Base-by-base conservation (phyloP, 768 basidiomycete genomes). In the Trametes punicea region DNA sequence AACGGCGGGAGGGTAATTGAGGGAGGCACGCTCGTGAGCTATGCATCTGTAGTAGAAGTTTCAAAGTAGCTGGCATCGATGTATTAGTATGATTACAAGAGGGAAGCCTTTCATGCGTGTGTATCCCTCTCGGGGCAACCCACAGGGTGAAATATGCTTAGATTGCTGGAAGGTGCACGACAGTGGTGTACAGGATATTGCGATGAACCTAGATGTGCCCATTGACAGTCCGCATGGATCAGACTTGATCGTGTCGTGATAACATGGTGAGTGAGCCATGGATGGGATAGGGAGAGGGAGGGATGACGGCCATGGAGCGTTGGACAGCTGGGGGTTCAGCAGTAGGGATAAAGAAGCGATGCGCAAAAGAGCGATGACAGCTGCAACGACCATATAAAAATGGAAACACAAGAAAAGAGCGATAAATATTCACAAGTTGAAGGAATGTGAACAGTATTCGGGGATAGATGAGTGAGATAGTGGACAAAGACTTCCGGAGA, bases 381-480 rank as follows among this genome's bases (percentile, higher is more conserved):
- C 4, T 31, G n/a, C 33, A 8, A 42, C 23, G 36, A 55, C 44
- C 26, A 55, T 21, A 30, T n/a, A n/a, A 42, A 23, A 13, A 10
- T n/a, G 34, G 6, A 33, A 20, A 31, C 18, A 50, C 23, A 46
- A 33, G 38, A 53, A 29, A 57, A 53, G 61, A 66, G 55, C 31
- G 56, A 63, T 63, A 62, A 50, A 62, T 63, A 61, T 60, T 31
- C 25, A 63, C 58, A 63, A 51, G 13, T 36, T 34, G 51, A 58
- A 56, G 46, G 46, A 56, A 50, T 44, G 48, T 55, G 48, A 25
- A 42, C 30, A 21, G 21, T 26, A 44, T 26, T 18, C 11, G 42
- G 23, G 25, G 42, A 16, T 9, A 47, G 40, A 46, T 34, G 34
- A 29, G 41, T 18, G 46, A 21, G 10, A 39, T 3, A 21, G 23